Conservation (phyloP, 306 rosid genomes). For the Glycyrrhiza uralensis region DNA sequence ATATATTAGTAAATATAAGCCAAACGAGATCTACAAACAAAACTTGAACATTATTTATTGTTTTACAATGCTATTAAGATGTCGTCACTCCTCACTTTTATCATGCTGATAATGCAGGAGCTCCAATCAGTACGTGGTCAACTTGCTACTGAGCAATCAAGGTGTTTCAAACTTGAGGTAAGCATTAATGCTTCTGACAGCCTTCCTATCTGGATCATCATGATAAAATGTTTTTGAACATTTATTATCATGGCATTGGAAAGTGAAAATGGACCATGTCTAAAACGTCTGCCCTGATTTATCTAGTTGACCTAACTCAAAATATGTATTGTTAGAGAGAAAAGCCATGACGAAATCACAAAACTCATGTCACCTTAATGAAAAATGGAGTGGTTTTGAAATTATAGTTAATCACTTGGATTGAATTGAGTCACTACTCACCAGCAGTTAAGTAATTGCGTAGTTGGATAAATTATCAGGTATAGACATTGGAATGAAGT, state of each 20-base stretch:
- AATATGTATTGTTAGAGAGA: not conserved
- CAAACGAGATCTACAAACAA: not conserved
- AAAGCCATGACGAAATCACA: not conserved
- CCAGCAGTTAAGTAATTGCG: not conserved
- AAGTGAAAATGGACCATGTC: not conserved
- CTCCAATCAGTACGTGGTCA: constrained; percentile 84
- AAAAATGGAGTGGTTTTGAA: constrained; percentile 9
- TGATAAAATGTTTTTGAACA: not conserved
- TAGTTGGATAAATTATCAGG: not conserved
- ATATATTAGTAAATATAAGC: not conserved
- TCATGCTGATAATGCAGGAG: constrained; percentile 51
- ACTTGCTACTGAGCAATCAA: constrained; percentile 88
- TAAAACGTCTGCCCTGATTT: not conserved
- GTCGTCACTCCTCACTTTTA: constrained; percentile 22
- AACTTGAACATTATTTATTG: not conserved
- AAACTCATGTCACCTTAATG: not conserved
- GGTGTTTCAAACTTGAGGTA: constrained; percentile 98
- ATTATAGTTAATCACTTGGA: not conserved
- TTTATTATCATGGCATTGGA: not conserved
- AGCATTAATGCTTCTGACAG: not conserved
- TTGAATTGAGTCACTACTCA: not conserved
- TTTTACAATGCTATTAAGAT: not conserved
- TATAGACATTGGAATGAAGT: not conserved
- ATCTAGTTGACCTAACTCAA: not conserved
- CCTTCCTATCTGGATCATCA: not conserved